phyloP scores from a whole-genome alignment of 345 rosid genomes.

The Gossypium bickii region DNA sequence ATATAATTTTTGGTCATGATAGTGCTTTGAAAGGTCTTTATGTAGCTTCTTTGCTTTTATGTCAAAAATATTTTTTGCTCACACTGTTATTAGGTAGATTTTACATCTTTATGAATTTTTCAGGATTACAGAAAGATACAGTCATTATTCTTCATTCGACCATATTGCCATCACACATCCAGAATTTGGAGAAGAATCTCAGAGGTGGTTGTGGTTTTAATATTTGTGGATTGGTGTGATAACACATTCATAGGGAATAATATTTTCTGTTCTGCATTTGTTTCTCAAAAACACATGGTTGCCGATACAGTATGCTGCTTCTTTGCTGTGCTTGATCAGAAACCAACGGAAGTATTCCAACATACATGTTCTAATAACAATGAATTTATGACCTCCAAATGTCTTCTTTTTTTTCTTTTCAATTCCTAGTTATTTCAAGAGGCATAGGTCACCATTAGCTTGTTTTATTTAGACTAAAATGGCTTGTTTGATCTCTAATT shows the following conservation, averaged over 20 bases:
- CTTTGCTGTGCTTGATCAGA: background rate
- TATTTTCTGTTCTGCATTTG: constrained; percentile 3
- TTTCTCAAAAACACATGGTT: background rate
- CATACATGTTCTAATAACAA: background rate
- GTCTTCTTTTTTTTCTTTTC: background rate
- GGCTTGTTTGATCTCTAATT: background rate
- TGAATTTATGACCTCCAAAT: background rate
- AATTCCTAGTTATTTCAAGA: constrained; percentile 2
- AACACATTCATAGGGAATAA: background rate
- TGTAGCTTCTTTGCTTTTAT: constrained; percentile 11
- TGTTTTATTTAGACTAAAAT: constrained; percentile 6
- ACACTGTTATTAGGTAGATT: constrained; percentile 15
- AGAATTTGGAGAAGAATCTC: constrained; percentile 54
- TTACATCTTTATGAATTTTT: constrained; percentile 13
- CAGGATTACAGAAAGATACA: constrained; percentile 57
- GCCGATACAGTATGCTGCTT: background rate
- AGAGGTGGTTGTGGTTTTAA: constrained; percentile 37
- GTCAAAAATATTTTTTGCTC: background rate
- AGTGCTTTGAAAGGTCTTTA: constrained; percentile 59
- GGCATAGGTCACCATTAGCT: background rate
- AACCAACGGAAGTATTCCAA: background rate
- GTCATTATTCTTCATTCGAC: constrained; percentile 56
- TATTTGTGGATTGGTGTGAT: constrained; percentile 4
- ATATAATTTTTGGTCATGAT: constrained; percentile 50
- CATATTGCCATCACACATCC: constrained; percentile 42